Conservation (phyloP, 495 filamentous ascomycete genomes). For the Amphirosellinia nigrospora region DNA sequence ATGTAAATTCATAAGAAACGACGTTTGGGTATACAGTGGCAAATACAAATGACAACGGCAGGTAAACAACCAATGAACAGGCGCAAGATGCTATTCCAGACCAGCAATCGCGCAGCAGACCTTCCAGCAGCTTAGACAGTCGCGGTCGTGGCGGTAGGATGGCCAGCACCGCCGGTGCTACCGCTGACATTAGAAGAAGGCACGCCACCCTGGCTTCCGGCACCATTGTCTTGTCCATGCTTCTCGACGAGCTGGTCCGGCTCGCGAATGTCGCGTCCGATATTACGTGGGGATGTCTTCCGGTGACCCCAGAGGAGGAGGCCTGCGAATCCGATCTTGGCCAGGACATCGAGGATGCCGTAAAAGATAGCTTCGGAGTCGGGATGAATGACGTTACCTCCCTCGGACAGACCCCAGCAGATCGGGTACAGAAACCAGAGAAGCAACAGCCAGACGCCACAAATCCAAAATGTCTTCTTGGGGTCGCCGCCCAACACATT, state of each 20-base stretch:
- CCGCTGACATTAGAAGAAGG: constrained; percentile 7
- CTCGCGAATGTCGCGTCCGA: constrained; percentile 51
- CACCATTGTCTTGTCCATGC: constrained; percentile 4
- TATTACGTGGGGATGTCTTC: constrained; percentile 55
- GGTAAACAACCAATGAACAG: neutral
- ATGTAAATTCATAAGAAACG: no score
- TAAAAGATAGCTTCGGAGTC: constrained; percentile 74
- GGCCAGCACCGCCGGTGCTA: constrained; percentile 11
- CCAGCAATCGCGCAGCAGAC: neutral
- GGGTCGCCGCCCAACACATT: constrained; percentile 55
- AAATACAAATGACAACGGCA: neutral
- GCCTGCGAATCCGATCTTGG: constrained; percentile 62
- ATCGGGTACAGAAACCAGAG: constrained; percentile 73
- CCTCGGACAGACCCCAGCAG: constrained; percentile 70
- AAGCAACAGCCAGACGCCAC: constrained; percentile 59
- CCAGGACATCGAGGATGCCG: constrained; percentile 66
- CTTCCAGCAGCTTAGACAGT: neutral
- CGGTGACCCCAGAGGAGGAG: constrained; percentile 59
- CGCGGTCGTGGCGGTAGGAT: neutral
- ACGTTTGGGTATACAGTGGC: neutral
- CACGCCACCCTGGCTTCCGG: neutral
- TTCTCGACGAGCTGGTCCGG: constrained; percentile 34
- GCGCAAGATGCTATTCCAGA: neutral
- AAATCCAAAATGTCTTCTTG: constrained; percentile 55
- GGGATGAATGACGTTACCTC: constrained; percentile 68